These are phyloP conservation scores for Aureobasidium sp. DNA, from an alignment of 2,329 filamentous ascomycete genomes.

Conservation along the genomic window DNA sequence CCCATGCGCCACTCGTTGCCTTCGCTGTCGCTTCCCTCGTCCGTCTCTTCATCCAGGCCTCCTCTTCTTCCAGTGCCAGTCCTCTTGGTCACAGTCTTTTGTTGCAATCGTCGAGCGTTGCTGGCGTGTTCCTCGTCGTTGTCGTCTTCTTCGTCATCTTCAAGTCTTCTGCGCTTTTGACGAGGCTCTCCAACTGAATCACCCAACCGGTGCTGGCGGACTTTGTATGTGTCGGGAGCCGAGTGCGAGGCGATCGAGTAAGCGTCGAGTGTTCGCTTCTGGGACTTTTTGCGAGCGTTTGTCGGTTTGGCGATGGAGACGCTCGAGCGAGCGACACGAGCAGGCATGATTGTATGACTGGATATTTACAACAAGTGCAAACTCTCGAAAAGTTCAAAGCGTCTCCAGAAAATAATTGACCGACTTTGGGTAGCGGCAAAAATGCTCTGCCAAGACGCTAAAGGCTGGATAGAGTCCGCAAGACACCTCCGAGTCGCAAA, in stretches of 20 bases:
- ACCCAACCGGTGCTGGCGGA: constrained; percentile 53
- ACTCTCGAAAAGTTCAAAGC: not conserved
- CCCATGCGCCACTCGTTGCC: constrained; percentile 82
- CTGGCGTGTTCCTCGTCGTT: constrained; percentile 38
- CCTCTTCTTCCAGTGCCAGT: constrained; percentile 15
- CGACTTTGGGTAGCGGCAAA: constrained; percentile 1
- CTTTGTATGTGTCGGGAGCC: constrained; percentile 45
- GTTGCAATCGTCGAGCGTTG: constrained; percentile 24
- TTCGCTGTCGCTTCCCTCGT: constrained; percentile 75
- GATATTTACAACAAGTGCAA: not conserved
- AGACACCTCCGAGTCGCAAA: constrained; percentile 14
- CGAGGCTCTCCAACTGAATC: constrained; percentile 41
- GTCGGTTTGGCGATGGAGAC: constrained; percentile 28
- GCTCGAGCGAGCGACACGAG: constrained; percentile 35
- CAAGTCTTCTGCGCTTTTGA: constrained; percentile 36
- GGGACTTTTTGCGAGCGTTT: constrained; percentile 36
- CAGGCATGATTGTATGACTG: constrained; percentile 34
- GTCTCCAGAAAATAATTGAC: not conserved
- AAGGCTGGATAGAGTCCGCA: constrained; percentile 3
- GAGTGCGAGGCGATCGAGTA: constrained; percentile 58
- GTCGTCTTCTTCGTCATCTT: constrained; percentile 47
- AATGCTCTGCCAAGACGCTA: constrained; percentile 7
- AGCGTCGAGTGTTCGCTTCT: constrained; percentile 54
- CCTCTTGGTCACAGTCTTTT: constrained; percentile 28
- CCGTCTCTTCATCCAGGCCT: constrained; percentile 43